A percentile compares a stretch with the other conserved stretches of the same genome.
phyloP scores from a whole-genome alignment of 345 rosid species.

The Arabis hirsuta region DNA sequence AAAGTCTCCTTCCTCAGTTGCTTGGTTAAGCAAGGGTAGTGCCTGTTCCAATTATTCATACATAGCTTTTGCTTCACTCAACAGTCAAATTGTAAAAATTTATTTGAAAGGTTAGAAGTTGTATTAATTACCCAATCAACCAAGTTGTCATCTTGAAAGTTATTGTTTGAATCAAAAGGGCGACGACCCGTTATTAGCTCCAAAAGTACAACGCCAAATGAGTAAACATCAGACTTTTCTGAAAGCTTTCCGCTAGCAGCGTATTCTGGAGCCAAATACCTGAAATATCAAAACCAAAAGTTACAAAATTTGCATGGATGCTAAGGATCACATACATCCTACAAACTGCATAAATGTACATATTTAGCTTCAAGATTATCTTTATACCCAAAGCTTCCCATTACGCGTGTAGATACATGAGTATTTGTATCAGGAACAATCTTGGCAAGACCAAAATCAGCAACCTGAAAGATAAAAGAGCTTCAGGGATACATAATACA shows the following conservation, averaged over 20 bases:
- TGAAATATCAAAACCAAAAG: constrained; percentile 26
- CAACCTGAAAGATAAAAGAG: constrained; percentile 1
- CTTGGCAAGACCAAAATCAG: constrained; percentile 88
- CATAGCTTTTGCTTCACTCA: neutral
- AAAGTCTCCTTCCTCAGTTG: constrained; percentile 56
- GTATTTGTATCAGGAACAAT: constrained; percentile 64
- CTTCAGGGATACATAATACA: neutral
- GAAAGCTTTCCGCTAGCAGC: constrained; percentile 74
- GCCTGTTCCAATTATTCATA: constrained; percentile 47
- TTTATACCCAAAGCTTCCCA: constrained; percentile 59
- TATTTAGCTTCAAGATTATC: too few species aligned
- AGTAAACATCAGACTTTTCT: constrained; percentile 77
- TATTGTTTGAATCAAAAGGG: constrained; percentile 57
- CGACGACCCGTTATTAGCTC: constrained; percentile 70
- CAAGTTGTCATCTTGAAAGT: constrained; percentile 63
- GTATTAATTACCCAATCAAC: constrained; percentile 66
- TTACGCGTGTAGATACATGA: constrained; percentile 81
- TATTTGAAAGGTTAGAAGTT: neutral
- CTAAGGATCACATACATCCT: too few species aligned
- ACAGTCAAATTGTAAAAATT: neutral
- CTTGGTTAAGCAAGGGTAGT: constrained; percentile 61
- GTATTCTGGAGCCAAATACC: constrained; percentile 81
- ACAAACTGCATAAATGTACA: too few species aligned
- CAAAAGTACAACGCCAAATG: constrained; percentile 70
- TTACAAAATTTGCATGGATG: neutral